Conservation (phyloP, 208 protist species). For the Crithidia mellificae region DNA sequence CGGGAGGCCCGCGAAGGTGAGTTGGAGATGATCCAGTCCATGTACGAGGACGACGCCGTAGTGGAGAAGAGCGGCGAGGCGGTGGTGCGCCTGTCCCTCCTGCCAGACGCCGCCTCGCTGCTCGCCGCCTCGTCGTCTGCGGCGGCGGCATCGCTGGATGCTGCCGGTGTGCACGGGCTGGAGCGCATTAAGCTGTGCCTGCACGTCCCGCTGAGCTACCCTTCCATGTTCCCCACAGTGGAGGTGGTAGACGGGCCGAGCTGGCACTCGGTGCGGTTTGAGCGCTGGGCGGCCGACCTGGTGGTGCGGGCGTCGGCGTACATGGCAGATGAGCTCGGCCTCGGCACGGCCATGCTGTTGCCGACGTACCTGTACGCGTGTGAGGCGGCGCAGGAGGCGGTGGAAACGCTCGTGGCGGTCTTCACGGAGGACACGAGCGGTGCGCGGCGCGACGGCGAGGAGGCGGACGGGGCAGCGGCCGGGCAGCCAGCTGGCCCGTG, state of each 20-base stretch:
- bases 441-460: slow-evolving; percentile 1
- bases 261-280: slow-evolving; percentile 47
- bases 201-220: slow-evolving; percentile 54
- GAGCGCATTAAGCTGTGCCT: slow-evolving; percentile 50
- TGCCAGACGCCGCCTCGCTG: slow-evolving; percentile 36
- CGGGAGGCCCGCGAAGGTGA: slow-evolving; percentile 51
- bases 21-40: slow-evolving; percentile 72
- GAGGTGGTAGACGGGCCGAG: slow-evolving; percentile 51
- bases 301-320: slow-evolving; percentile 40
- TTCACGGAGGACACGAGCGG: slow-evolving; percentile 30
- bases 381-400: slow-evolving; percentile 39
- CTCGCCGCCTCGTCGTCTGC: slow-evolving; percentile 52
- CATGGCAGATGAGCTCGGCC: slow-evolving; percentile 54
- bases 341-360: slow-evolving; percentile 59
- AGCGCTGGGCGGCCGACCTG: slow-evolving; percentile 59
- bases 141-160: slow-evolving; percentile 13
- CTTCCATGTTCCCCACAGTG: slow-evolving; percentile 47
- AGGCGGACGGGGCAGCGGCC: slow-evolving; percentile 5
- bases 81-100: slow-evolving; percentile 23
- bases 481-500: slow-evolving; percentile 18
- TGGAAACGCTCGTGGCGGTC: slow-evolving; percentile 36
- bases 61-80: slow-evolving; percentile 8
- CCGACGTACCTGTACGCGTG: slow-evolving; percentile 60
- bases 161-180: slow-evolving; percentile 27
- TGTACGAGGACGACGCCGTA: slow-evolving; percentile 72